Conservation (phyloP, 345 rosid species). For the Pelargonium nanum region DNA sequence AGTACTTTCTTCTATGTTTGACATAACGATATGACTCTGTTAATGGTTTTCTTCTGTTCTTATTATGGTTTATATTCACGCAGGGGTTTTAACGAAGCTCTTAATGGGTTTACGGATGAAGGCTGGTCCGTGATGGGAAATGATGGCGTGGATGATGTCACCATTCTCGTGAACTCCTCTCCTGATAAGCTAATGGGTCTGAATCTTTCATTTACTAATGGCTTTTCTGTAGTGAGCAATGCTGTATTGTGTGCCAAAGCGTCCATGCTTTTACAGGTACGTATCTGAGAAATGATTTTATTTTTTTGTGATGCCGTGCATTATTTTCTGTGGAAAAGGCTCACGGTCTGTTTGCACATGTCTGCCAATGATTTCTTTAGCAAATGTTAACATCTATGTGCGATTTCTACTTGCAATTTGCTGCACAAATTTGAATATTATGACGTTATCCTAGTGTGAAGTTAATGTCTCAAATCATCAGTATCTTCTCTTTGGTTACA, state of each 20-base stretch:
- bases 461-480: too few relatives aligned
- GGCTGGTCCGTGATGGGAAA: constrained; percentile 91
- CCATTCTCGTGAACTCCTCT: constrained; percentile 83
- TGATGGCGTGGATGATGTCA: constrained; percentile 94
- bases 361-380: too few relatives aligned
- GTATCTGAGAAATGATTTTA: constrained; percentile 1
- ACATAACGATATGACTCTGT: background rate
- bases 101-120: constrained; percentile 91
- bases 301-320: background rate
- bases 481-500: background rate
- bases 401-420: too few relatives aligned
- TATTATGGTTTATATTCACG: constrained; percentile 10
- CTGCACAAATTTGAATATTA: too few relatives aligned
- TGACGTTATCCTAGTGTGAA: too few relatives aligned
- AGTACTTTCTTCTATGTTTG: constrained; percentile 11
- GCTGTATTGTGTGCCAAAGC: constrained; percentile 92
- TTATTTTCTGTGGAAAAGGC: background rate
- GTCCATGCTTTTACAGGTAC: constrained; percentile 97
- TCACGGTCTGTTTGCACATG: background rate
- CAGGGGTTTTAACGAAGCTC: constrained; percentile 97
- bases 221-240: constrained; percentile 71
- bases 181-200: constrained; percentile 93
- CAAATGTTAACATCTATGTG: too few relatives aligned
- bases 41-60: background rate
- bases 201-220: constrained; percentile 70